phyloP scores from a whole-genome alignment of 768 basidiomycete genomes.

The Phaffia australis region DNA sequence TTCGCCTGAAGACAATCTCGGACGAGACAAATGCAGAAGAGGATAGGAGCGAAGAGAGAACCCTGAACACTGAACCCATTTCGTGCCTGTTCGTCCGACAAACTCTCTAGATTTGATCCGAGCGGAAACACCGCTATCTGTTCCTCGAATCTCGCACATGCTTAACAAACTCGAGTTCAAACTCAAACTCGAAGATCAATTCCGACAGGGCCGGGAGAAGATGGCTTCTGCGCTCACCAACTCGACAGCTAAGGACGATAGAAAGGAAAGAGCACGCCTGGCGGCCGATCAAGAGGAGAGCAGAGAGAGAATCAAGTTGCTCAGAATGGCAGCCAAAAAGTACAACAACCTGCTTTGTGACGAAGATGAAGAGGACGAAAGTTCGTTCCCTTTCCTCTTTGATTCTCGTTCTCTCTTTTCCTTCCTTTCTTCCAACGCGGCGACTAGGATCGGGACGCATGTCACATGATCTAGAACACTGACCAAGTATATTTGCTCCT shows the following conservation, averaged over 20 bases:
- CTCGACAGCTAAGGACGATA: slow-evolving; percentile 72
- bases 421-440: too few relatives aligned
- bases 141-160: slow-evolving; percentile 94
- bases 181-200: slow-evolving; percentile 93
- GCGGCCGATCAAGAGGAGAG: slow-evolving; percentile 89
- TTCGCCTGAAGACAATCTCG: too few relatives aligned
- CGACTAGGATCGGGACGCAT: not conserved
- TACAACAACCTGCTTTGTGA: slow-evolving; percentile 85
- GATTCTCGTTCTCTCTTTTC: not conserved
- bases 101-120: slow-evolving; percentile 66
- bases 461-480: not conserved
- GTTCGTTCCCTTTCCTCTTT: slow-evolving; percentile 37
- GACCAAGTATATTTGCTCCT: not conserved
- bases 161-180: slow-evolving; percentile 99
- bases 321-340: slow-evolving; percentile 81
- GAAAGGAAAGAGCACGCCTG: slow-evolving; percentile 84
- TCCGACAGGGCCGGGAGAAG: slow-evolving; percentile 96
- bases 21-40: not conserved
- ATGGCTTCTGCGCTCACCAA: slow-evolving; percentile 87
- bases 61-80: not conserved
- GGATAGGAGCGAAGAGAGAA: not conserved
- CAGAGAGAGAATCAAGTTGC: slow-evolving; percentile 88
- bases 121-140: slow-evolving; percentile 91
- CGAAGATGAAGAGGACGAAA: slow-evolving; percentile 52
- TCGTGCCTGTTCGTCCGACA: not conserved